phyloP scores from a whole-genome alignment of 495 filamentous ascomycete genomes.

The Aspergillus bertholletiae region DNA sequence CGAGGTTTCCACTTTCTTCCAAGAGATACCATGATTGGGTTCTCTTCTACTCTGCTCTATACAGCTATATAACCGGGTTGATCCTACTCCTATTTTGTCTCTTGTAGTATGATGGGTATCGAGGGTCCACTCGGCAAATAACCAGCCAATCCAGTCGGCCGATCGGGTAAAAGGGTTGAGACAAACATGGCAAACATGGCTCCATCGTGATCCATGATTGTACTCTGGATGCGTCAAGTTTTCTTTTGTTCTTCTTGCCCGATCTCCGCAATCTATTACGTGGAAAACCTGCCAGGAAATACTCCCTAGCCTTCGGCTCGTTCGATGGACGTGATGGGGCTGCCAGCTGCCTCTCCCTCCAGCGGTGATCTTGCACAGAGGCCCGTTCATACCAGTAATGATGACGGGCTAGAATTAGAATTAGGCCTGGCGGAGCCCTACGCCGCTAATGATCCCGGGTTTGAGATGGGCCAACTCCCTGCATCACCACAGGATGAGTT shows the following conservation, averaged over 20 bases:
- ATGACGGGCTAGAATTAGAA: not conserved
- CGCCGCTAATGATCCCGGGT: not conserved
- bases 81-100: no score
- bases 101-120: no score
- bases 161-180: not conserved
- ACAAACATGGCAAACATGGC: constrained; percentile 1
- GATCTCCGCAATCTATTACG: no score
- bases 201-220: no score
- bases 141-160: not conserved
- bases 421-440: not conserved
- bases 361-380: not conserved
- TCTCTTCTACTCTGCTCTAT: no score
- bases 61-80: no score
- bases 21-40: no score
- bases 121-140: no score
- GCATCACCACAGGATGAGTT: not conserved
- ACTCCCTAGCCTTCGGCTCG: not conserved
- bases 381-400: not conserved
- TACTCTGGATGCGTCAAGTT: no score
- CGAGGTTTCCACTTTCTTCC: no score
- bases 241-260: no score
- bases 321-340: not conserved
- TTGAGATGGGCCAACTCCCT: not conserved
- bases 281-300: no score
- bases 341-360: not conserved